These are phyloP conservation scores for Claviceps citrina DNA, from an alignment of 2,329 filamentous ascomycete species.

Conservation along the genomic window DNA sequence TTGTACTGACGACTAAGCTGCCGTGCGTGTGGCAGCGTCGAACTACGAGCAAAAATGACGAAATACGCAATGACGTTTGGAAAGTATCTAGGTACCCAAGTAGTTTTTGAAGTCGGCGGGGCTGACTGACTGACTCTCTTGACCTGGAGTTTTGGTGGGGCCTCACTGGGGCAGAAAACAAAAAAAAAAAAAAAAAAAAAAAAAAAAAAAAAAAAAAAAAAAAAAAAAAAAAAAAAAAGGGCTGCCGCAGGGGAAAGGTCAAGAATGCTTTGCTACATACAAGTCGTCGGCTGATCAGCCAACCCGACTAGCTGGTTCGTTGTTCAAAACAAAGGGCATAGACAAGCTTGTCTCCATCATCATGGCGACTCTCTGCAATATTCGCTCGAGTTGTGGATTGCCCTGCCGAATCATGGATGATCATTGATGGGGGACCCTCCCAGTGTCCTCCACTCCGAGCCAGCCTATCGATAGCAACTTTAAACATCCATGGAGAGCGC, in stretches of 20 bases:
- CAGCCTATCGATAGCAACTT: slow-evolving; percentile 1
- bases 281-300: neutral
- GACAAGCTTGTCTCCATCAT: too few species aligned
- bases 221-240: too few species aligned
- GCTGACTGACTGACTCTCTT: neutral
- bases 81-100: too few species aligned
- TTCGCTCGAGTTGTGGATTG: too few species aligned
- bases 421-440: too few species aligned
- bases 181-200: slow-evolving; percentile 4
- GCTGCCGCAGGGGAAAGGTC: too few species aligned
- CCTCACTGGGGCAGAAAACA: neutral
- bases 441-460: too few species aligned
- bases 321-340: too few species aligned
- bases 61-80: neutral
- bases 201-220: slow-evolving; percentile 4
- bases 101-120: neutral
- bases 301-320: too few species aligned
- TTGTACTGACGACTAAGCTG: neutral
- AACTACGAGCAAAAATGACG: neutral
- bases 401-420: too few species aligned
- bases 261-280: too few species aligned
- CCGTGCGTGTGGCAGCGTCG: neutral
- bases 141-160: slow-evolving; percentile 4
- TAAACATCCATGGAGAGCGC: neutral
- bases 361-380: too few species aligned